Evolutionary conservation across 345 rosid genomes (phyloP).

Genomic region (Hibiscus trionum): DNA sequence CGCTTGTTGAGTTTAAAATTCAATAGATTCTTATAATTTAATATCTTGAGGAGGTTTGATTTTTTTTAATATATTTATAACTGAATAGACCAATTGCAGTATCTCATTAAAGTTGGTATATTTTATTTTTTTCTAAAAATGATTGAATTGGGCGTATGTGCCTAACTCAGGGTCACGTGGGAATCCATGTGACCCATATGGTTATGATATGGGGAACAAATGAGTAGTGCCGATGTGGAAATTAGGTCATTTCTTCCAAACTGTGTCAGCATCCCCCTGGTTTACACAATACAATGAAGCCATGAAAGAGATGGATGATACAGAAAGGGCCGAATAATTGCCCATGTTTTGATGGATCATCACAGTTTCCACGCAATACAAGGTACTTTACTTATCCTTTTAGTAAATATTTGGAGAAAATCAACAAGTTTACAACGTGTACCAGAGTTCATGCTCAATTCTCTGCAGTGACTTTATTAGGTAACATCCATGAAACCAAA

Average conservation of each 20-base stretch:
- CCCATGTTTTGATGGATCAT: not conserved
- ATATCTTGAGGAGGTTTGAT: too few species aligned
- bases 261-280: not conserved
- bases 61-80: too few species aligned
- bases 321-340: conserved; percentile 7
- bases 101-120: too few species aligned
- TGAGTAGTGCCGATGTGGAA: conserved; percentile 10
- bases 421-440: not conserved
- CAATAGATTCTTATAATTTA: too few species aligned
- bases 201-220: conserved; percentile 41
- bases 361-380: not conserved
- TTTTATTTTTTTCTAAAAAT: not conserved
- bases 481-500: not conserved
- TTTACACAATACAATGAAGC: not conserved
- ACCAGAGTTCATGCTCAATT: not conserved
- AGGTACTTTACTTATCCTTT: not conserved
- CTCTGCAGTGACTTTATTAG: not conserved
- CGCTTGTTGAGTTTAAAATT: too few species aligned
- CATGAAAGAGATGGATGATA: conserved; percentile 17
- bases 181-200: conserved; percentile 39
- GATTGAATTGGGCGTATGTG: conserved; percentile 16
- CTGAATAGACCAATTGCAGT: too few species aligned
- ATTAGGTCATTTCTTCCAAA: conserved; percentile 10
- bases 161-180: conserved; percentile 26
- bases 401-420: not conserved